These are phyloP conservation scores for Cicer arietinum DNA, from an alignment of 306 rosid genomes.

Conservation along the genomic window DNA sequence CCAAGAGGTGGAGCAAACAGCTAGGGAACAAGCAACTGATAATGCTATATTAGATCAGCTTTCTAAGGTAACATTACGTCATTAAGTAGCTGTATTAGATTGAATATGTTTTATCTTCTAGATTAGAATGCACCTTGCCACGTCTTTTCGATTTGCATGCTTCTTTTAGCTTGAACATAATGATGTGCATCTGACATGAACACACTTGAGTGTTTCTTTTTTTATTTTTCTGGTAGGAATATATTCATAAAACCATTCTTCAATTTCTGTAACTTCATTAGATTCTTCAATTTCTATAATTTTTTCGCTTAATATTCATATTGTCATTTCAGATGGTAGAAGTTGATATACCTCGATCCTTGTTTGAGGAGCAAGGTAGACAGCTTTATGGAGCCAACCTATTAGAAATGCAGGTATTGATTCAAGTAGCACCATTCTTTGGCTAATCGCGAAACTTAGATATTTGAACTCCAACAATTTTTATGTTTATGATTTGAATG, in stretches of 20 bases:
- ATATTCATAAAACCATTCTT: slow-evolving; percentile 1
- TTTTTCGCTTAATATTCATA: background rate
- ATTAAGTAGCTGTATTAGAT: slow-evolving; percentile 27
- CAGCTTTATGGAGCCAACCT: slow-evolving; percentile 91
- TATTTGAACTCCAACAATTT: slow-evolving; percentile 1
- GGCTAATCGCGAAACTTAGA: slow-evolving; percentile 23
- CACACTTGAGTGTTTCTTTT: background rate
- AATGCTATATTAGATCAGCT: slow-evolving; percentile 81
- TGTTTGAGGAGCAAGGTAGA: slow-evolving; percentile 96
- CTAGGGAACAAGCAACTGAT: slow-evolving; percentile 94
- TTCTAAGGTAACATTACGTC: slow-evolving; percentile 65
- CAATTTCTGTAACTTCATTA: background rate
- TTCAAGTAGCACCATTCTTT: slow-evolving; percentile 26
- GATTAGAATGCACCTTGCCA: slow-evolving; percentile 4
- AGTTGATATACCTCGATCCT: slow-evolving; percentile 81
- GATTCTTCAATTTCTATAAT: background rate
- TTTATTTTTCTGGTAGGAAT: background rate
- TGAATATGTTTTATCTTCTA: slow-evolving; percentile 29
- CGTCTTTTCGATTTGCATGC: slow-evolving; percentile 19
- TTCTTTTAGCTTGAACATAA: slow-evolving; percentile 19
- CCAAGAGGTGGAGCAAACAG: slow-evolving; percentile 82
- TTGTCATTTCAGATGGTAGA: slow-evolving; percentile 76
- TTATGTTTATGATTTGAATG: slow-evolving; percentile 7
- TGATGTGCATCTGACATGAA: slow-evolving; percentile 25
- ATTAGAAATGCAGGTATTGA: slow-evolving; percentile 81